Evolutionary conservation across 768 basidiomycete genomes (phyloP).

Genomic region (Termitomyces sp.): DNA sequence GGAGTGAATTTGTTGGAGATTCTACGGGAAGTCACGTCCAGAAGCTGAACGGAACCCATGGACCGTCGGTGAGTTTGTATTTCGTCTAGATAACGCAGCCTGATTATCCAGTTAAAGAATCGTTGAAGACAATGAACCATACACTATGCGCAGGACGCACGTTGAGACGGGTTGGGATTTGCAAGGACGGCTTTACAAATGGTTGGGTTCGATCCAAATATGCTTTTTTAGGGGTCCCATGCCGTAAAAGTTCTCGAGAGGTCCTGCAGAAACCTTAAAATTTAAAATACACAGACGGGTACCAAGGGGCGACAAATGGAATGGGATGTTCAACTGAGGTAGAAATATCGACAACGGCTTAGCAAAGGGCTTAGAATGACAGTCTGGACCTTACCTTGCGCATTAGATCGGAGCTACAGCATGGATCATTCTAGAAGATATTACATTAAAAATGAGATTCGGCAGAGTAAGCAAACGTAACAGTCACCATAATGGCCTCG

Average conservation of each 20-base stretch:
- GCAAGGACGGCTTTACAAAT: not conserved
- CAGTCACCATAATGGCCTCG: not conserved
- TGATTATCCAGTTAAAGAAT: not conserved
- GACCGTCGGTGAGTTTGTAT: not conserved
- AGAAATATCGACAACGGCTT: not conserved
- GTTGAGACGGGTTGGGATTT: not conserved
- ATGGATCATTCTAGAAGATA: not conserved
- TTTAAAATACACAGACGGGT: not conserved
- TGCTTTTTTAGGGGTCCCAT: constrained; percentile 1
- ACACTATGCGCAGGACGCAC: not conserved
- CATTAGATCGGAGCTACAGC: not conserved
- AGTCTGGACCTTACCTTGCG: not conserved
- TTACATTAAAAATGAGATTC: not conserved
- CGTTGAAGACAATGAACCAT: not conserved
- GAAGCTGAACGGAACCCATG: not conserved
- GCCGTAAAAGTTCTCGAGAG: not conserved
- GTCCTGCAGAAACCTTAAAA: not conserved
- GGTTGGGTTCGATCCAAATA: not conserved
- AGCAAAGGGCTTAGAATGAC: not conserved
- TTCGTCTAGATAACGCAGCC: not conserved
- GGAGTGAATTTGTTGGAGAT: constrained; percentile 3
- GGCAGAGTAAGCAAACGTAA: not conserved
- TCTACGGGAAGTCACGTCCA: not conserved
- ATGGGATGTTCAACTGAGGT: not conserved
- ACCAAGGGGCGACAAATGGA: not conserved